Conservation (phyloP, 129 eudicot genomes). For the Lactuca sativa region DNA sequence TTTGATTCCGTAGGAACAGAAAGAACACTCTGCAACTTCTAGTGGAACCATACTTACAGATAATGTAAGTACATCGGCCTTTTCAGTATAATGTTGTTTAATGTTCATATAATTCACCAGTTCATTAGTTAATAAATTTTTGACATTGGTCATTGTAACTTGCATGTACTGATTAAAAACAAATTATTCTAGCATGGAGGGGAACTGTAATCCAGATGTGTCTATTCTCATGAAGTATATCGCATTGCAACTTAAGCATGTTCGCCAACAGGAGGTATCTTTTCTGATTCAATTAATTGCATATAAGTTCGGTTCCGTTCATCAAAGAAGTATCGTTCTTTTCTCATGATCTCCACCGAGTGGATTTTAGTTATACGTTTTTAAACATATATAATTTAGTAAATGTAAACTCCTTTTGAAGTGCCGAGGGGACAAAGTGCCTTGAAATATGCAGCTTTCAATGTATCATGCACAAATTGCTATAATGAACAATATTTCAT, state of each 20-base stretch:
- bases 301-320: neutral
- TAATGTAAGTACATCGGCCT: neutral
- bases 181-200: slow-evolving; percentile 1
- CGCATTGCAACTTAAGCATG: slow-evolving; percentile 1
- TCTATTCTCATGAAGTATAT: slow-evolving; percentile 14
- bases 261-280: neutral
- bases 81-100: neutral
- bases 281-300: neutral
- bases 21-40: neutral
- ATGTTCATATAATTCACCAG: neutral
- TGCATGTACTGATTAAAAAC: neutral
- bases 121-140: neutral
- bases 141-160: neutral
- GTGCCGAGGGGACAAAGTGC: neutral
- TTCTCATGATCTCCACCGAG: too few relatives aligned
- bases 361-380: neutral
- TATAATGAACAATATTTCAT: neutral
- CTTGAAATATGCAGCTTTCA: too few relatives aligned
- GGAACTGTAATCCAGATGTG: slow-evolving; percentile 5
- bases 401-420: neutral
- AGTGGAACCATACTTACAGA: neutral
- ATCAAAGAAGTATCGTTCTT: neutral
- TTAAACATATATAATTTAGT: neutral
- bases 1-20: neutral
- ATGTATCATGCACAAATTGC: neutral